Percentiles rank a stretch among this genome's conserved stretches.
phyloP scores from a whole-genome alignment of 805 yeast genomes.

The Saturnispora hagleri region DNA sequence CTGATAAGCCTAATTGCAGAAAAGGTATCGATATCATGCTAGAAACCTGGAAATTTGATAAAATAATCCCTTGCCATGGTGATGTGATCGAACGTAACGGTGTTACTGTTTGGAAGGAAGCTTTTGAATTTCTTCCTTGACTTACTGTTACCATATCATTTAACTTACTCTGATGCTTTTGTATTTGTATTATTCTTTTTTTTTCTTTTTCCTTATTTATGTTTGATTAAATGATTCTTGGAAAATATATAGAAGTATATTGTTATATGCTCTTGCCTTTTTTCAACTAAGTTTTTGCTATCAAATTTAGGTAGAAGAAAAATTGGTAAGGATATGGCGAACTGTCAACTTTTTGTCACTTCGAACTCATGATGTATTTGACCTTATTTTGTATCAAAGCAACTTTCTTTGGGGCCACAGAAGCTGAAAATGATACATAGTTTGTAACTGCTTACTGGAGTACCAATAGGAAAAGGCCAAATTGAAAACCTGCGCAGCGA shows the following conservation, averaged over 20 bases:
- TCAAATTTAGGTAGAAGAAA: no score
- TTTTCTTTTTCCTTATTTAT: background rate
- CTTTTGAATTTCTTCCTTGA: conserved; percentile 6
- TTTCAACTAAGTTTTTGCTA: background rate
- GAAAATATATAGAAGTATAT: no score
- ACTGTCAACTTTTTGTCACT: no score
- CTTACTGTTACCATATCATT: conserved; percentile 24
- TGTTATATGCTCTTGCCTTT: no score
- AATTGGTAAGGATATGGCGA: no score
- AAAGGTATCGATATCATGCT: conserved; percentile 24
- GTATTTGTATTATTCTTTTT: background rate
- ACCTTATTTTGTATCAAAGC: no score
- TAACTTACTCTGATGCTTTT: background rate
- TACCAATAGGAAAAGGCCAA: no score
- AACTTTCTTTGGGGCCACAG: no score
- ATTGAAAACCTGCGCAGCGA: no score
- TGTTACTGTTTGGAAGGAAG: conserved; percentile 16
- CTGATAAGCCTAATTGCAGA: conserved; percentile 10
- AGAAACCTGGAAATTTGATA: conserved; percentile 36
- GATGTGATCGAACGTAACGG: conserved; percentile 38
- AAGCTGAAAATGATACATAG: no score
- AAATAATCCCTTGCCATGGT: conserved; percentile 54
- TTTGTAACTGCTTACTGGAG: no score
- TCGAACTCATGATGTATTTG: no score
- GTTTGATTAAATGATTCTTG: background rate